phyloP scores from a whole-genome alignment of 2,329 filamentous ascomycete species.

The Fusarium scirpi region DNA sequence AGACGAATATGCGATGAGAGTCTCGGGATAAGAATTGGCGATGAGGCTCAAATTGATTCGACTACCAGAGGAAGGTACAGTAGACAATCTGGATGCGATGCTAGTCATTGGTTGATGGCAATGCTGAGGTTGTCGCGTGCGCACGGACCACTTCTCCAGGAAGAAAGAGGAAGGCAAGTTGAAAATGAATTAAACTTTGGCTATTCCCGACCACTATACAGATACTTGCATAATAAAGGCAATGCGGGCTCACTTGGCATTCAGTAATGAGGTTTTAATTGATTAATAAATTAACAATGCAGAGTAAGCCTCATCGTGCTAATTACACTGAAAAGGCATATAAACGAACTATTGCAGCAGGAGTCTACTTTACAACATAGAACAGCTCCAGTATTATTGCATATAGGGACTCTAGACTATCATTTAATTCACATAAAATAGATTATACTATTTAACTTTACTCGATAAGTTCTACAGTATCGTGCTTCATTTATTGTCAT shows the following conservation, averaged over 20 bases:
- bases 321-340: not conserved
- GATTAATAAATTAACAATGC: not conserved
- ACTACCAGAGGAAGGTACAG: not conserved
- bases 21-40: slow-evolving; percentile 6
- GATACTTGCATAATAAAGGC: not conserved
- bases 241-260: not conserved
- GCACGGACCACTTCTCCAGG: slow-evolving; percentile 31
- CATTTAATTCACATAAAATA: not conserved
- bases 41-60: slow-evolving; percentile 15
- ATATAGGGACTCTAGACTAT: not conserved
- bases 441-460: not conserved
- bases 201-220: not conserved
- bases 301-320: not conserved
- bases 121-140: slow-evolving; percentile 42
- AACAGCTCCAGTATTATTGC: not conserved
- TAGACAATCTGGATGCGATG: slow-evolving; percentile 33
- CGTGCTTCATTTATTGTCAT: no score
- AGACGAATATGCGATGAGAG: not conserved
- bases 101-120: slow-evolving; percentile 37
- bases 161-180: slow-evolving; percentile 18
- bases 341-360: not conserved
- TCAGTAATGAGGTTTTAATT: not conserved
- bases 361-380: not conserved
- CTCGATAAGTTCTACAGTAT: not conserved
- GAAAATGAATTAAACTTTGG: slow-evolving; percentile 35